Base-by-base conservation (phyloP, 768 basidiomycete species). In the Kwoniella mangroviensis region DNA sequence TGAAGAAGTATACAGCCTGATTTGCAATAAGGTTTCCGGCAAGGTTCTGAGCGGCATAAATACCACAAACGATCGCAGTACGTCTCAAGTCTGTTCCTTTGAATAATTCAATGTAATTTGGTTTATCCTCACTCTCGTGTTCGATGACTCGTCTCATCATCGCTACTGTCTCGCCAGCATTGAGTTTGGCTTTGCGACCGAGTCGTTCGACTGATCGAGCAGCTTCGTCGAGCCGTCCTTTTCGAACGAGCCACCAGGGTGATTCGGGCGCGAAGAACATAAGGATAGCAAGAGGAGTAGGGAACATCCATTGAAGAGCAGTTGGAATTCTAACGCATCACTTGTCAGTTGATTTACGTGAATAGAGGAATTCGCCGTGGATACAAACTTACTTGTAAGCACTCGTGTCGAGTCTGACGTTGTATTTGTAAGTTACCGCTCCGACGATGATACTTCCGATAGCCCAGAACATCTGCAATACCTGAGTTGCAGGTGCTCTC, bases 391-490 rank as follows among this genome's bases (percentile, higher is more conserved):
- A 78, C 74, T 53, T 72, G 45, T 49, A 49, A 6, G 45, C 45
- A 34, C 59, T 53, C 40, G 64, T 15, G 54, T 65, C 75, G 1
- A 22, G 40, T 22, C 59, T 58, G 22, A 52, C 28, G 42, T 80
- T 70, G 65, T 76, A 75, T 3, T 66, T 65, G 61, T 78, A 80
- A 40, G 76, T 71, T 45, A 81, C 80, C 0, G 74, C 79, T n/a
- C 76, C 76, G 21, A 80, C 78, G 59, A 81, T 78, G 60, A 83
- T 74, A 72, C 73, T 74, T 10, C 82, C 82, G 65, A 82, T 72
- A 19, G 79, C 77, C 81, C 81, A 82, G 71, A 77, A 82, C 62
- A 79, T 69, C 65, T 82, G 80, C n/a, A 80, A 57, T 22, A 79
- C 69, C 57, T 76, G 76, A n/a, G 79, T 81, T 4, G 80, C 75